phyloP scores from a whole-genome alignment of 139 green algal genomes.

The Dunaliella primolecta region DNA sequence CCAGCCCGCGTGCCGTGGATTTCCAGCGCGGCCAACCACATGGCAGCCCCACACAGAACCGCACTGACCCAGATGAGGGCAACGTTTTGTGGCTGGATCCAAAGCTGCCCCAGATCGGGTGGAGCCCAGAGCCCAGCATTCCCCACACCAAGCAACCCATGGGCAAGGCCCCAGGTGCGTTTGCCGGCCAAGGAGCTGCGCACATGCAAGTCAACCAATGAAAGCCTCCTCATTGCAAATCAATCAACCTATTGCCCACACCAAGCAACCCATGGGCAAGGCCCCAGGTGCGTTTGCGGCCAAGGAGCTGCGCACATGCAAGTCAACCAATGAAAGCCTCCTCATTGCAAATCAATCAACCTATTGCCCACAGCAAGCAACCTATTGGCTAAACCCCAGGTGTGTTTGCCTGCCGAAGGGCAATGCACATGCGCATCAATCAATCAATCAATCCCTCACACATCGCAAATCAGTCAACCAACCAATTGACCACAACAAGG shows the following conservation, averaged over 20 bases:
- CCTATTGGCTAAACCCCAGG: conserved; percentile 20
- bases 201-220: neutral
- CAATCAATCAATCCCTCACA: neutral
- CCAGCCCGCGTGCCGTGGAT: neutral
- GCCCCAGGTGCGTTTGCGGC: conserved; percentile 14
- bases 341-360: too few relatives aligned
- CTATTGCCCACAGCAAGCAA: conserved; percentile 16
- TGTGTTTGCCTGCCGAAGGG: conserved; percentile 15
- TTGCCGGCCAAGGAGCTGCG: neutral
- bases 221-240: too few relatives aligned
- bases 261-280: conserved; percentile 26
- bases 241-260: neutral
- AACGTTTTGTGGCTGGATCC: conserved; percentile 36
- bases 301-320: neutral
- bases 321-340: neutral
- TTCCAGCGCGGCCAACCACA: neutral
- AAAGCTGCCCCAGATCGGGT: conserved; percentile 8
- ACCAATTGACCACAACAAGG: conserved; percentile 2
- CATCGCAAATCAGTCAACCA: too few relatives aligned
- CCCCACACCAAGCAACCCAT: conserved; percentile 25
- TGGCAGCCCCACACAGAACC: neutral
- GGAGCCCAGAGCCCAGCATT: conserved; percentile 11
- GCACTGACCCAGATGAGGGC: conserved; percentile 16
- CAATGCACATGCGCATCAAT: neutral
- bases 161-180: conserved; percentile 18